Evolutionary conservation across 75 land plant species (phyloP).

Genomic region (Sequoiadendron giganteum): DNA sequence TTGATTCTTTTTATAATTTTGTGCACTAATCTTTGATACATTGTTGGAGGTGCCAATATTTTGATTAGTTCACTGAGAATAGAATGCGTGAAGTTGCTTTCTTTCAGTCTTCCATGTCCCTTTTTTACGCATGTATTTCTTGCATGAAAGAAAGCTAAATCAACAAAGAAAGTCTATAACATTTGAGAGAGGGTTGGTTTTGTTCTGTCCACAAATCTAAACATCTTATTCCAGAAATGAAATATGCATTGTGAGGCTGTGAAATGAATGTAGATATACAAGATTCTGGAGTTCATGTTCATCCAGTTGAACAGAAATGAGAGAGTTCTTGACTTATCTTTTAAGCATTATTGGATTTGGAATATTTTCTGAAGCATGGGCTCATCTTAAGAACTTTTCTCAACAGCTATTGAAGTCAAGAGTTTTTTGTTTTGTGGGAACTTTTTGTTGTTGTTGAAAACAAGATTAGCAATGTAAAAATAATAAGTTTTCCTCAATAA

Average conservation of each 20-base stretch:
- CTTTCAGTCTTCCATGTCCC: background rate
- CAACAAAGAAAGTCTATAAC: background rate
- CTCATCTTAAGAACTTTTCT: background rate
- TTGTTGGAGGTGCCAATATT: constrained; percentile 9
- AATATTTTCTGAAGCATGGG: background rate
- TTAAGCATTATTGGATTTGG: background rate
- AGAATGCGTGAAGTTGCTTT: background rate
- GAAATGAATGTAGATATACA: background rate
- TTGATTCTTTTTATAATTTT: background rate
- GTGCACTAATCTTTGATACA: background rate
- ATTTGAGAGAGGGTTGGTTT: background rate
- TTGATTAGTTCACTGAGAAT: background rate
- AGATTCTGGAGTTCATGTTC: too few relatives aligned
- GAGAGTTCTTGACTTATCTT: background rate
- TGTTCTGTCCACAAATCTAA: background rate
- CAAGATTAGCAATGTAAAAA: background rate
- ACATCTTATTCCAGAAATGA: background rate
- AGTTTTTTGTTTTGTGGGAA: background rate
- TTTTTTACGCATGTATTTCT: background rate
- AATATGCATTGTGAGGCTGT: background rate
- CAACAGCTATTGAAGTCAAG: background rate
- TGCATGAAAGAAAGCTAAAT: background rate
- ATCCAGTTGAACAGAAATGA: background rate
- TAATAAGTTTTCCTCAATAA: background rate
- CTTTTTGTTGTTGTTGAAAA: background rate